Evolutionary conservation across 805 yeast genomes (phyloP).

Genomic region (Ogataea trehalophila): DNA sequence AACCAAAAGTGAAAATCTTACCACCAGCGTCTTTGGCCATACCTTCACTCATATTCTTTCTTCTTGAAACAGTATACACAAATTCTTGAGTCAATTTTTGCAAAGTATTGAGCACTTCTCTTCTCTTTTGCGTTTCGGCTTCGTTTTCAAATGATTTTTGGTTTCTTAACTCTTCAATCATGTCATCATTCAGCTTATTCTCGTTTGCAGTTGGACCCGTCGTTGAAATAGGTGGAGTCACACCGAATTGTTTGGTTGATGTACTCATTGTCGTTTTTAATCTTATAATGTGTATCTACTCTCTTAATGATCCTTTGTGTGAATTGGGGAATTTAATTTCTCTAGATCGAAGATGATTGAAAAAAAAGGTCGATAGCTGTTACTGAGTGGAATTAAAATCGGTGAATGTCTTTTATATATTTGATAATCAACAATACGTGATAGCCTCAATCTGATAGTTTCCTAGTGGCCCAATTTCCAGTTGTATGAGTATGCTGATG

Average conservation of each 20-base stretch:
- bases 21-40: slow-evolving; percentile 99
- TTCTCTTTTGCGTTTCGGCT: slow-evolving; percentile 75
- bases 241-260: slow-evolving; percentile 44
- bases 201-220: slow-evolving; percentile 83
- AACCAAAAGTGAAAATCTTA: slow-evolving; percentile 92
- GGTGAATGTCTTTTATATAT: too few relatives aligned
- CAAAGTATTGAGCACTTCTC: slow-evolving; percentile 61
- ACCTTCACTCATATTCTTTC: slow-evolving; percentile 91
- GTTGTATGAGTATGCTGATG: too few relatives aligned
- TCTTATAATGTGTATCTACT: too few relatives aligned
- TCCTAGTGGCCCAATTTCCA: too few relatives aligned
- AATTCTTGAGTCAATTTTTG: slow-evolving; percentile 77
- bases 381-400: too few relatives aligned
- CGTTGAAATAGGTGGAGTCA: slow-evolving; percentile 79
- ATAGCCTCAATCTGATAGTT: too few relatives aligned
- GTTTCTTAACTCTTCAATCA: slow-evolving; percentile 72
- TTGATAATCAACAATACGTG: too few relatives aligned
- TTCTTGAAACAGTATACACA: slow-evolving; percentile 74
- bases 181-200: slow-evolving; percentile 62
- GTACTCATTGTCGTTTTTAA: too few relatives aligned
- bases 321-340: too few relatives aligned
- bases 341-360: too few relatives aligned
- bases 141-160: slow-evolving; percentile 90
- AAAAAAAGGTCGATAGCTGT: too few relatives aligned
- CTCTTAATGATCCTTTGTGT: too few relatives aligned